Conservation (phyloP, 805 yeast genomes). For the Isabelozyma pseudorhagii region DNA sequence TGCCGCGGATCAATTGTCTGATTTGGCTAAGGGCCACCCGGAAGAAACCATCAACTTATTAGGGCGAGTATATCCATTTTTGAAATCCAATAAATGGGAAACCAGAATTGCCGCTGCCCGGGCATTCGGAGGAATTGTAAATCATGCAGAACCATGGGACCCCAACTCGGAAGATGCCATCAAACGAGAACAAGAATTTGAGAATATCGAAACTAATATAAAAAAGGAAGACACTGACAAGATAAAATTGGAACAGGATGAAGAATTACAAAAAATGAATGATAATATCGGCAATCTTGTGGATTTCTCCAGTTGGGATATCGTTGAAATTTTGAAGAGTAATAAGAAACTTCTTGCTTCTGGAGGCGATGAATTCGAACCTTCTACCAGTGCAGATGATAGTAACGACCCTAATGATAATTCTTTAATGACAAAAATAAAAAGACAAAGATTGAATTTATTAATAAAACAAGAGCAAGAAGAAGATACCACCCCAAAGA, state of each 20-base stretch:
- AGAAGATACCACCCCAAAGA: neutral
- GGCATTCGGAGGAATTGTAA: constrained; percentile 91
- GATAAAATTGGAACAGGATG: constrained; percentile 41
- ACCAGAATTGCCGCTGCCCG: constrained; percentile 92
- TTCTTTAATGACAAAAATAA: constrained; percentile 46
- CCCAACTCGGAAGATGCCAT: constrained; percentile 53
- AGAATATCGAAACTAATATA: constrained; percentile 8
- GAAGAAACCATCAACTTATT: constrained; percentile 82
- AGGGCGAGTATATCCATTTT: constrained; percentile 87
- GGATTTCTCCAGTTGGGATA: constrained; percentile 48
- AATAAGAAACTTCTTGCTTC: constrained; percentile 62
- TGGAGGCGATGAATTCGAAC: constrained; percentile 44
- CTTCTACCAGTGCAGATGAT: constrained; percentile 7
- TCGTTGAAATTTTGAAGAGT: constrained; percentile 46
- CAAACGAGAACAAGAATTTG: constrained; percentile 16
- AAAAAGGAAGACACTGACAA: constrained; percentile 24
- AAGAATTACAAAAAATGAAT: constrained; percentile 36
- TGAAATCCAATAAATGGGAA: constrained; percentile 87
- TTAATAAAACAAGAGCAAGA: constrained; percentile 15
- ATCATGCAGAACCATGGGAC: constrained; percentile 77
- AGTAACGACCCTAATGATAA: constrained; percentile 6
- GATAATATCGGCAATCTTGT: constrained; percentile 42
- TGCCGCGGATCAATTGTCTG: constrained; percentile 96
- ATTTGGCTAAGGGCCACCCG: constrained; percentile 89
- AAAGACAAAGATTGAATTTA: constrained; percentile 47